Base-by-base conservation (phyloP, 1,284 basidiomycete genomes). In the Meripilus lineatus region DNA sequence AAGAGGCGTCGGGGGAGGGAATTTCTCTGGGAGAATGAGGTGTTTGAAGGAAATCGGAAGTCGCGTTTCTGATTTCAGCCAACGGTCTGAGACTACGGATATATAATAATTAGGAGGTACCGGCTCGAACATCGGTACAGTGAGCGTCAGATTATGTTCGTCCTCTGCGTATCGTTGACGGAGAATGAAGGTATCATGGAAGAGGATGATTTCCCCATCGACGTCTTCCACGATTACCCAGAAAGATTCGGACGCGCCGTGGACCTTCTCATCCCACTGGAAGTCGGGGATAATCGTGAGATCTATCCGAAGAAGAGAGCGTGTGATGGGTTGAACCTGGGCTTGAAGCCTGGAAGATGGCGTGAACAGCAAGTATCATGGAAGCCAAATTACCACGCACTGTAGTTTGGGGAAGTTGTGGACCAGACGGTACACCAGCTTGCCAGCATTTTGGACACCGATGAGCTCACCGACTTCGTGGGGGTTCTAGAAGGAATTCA, bases 81-180 rank as follows among this genome's bases (percentile, higher is more conserved):
- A 99, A 30, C 92, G 81, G 63, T 99, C 95, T 3, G 93, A 95
- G 50, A 96, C 79, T 48, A 98, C 74, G 10, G 91, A 92, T 61
- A 99, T 93, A 67, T 93, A 99, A 70, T 97, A 97, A 65, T 98
- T 98, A 1, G 95, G 95, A 35, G 95, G 95, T 3, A 95, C 83
- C 0, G 95, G 95, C 55, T 98, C 95, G 51, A 91, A 93, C 81
- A 98, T 95, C 0, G 92, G 92, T 1, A 97, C 91, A 0, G 92
- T 96, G 51, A 99, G 82, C 0, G 92, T 93, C 35, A 99, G 80
- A 48, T 84, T 93, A 68, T 98, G 95, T 56, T 96, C 93, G 48
- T 91, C 89, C 59, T 91, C 83, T 0, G 91, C 89, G 55, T 97
- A 99, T 7, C 89, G 84, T 59, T 94, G 87, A 14, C 90, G 83